A percentile compares a stretch with the other conserved stretches of the same genome.
These are phyloP conservation scores for Inga oerstediana DNA, from an alignment of 306 rosid genomes.

Conservation along the genomic window DNA sequence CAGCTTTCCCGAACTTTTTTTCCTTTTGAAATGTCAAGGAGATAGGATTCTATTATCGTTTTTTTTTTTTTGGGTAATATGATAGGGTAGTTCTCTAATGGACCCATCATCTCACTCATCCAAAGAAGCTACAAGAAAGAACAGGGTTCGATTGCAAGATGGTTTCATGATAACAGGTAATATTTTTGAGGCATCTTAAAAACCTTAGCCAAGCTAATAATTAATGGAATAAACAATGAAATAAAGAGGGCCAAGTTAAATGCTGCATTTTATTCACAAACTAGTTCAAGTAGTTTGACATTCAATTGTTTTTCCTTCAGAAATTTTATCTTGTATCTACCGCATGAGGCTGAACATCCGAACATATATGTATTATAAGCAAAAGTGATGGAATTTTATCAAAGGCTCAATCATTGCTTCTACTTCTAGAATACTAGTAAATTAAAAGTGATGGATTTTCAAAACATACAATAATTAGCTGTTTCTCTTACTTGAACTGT, in stretches of 20 bases:
- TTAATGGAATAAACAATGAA: background rate
- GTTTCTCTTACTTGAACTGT: conserved; percentile 2
- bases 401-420: background rate
- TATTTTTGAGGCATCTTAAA: background rate
- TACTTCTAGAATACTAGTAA: background rate
- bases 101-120: background rate
- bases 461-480: background rate
- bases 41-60: background rate
- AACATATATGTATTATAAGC: background rate
- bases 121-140: background rate
- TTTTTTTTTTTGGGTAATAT: background rate
- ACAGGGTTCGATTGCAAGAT: background rate
- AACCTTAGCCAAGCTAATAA: background rate
- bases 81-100: background rate
- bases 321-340: background rate
- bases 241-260: background rate
- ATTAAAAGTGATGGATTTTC: background rate
- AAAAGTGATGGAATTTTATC: background rate
- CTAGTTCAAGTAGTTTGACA: background rate
- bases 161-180: background rate
- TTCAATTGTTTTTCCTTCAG: background rate
- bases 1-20: background rate
- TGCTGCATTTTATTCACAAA: background rate
- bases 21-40: background rate
- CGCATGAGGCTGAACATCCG: background rate